phyloP scores from a whole-genome alignment of 495 filamentous ascomycete genomes.

The Penicillium bialowiezense region DNA sequence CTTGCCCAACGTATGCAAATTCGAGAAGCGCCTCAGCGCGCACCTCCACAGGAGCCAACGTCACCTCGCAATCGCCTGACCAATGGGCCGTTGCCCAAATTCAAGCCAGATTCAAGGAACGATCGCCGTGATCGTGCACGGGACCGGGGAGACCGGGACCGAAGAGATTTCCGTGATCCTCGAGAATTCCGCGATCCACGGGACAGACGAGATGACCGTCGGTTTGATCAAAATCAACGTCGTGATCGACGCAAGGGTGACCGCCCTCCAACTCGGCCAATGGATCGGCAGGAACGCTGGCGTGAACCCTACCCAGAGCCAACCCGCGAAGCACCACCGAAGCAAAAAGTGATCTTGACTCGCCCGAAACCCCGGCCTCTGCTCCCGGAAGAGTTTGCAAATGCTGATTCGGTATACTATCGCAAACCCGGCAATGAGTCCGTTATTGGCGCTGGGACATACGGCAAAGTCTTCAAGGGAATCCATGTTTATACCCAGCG shows the following conservation, averaged over 20 bases:
- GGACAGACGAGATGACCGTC: slow-evolving; percentile 29
- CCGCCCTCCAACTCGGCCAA: slow-evolving; percentile 25
- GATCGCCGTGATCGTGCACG: slow-evolving; percentile 43
- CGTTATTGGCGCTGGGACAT: slow-evolving; percentile 88
- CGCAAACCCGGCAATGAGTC: slow-evolving; percentile 93
- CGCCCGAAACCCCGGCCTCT: slow-evolving; percentile 68
- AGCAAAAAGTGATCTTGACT: slow-evolving; percentile 67
- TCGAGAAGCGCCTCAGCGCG: slow-evolving; percentile 42
- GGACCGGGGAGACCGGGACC: slow-evolving; percentile 38
- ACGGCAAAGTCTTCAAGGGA: slow-evolving; percentile 98
- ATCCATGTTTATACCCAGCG: slow-evolving; percentile 90
- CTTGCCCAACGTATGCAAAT: slow-evolving; percentile 66
- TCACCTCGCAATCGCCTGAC: slow-evolving; percentile 36
- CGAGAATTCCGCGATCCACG: slow-evolving; percentile 44
- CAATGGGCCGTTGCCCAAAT: slow-evolving; percentile 38
- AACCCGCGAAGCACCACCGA: slow-evolving; percentile 32
- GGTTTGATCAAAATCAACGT: slow-evolving; percentile 35
- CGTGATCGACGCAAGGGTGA: slow-evolving; percentile 40
- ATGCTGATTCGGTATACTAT: slow-evolving; percentile 84
- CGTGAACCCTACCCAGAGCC: slow-evolving; percentile 33
- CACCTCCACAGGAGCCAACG: slow-evolving; percentile 14
- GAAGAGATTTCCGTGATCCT: slow-evolving; percentile 49
- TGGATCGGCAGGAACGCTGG: slow-evolving; percentile 37
- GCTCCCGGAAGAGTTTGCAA: slow-evolving; percentile 65
- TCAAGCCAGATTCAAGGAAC: slow-evolving; percentile 41